Evolutionary conservation across 768 basidiomycete species (phyloP).

Genomic region (Favolaschia claudopus): DNA sequence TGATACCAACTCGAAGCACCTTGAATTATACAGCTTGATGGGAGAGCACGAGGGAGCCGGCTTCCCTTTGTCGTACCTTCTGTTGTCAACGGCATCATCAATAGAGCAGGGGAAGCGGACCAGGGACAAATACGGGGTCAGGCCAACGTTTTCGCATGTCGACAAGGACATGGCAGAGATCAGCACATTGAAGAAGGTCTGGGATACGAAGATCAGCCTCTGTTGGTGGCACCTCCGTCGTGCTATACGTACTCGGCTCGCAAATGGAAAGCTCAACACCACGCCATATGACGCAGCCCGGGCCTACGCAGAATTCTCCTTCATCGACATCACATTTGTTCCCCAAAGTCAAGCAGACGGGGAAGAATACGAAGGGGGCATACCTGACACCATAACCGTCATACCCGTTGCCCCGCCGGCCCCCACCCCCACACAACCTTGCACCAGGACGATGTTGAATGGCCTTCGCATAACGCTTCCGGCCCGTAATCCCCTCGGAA

Average conservation of each 20-base stretch:
- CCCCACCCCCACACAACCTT: too few relatives aligned
- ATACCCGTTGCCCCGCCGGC: too few relatives aligned
- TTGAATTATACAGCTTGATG: slow-evolving; percentile 23
- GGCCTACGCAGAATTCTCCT: neutral
- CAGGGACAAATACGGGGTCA: neutral
- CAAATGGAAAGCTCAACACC: slow-evolving; percentile 6
- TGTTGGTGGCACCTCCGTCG: slow-evolving; percentile 10
- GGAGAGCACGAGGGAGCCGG: slow-evolving; percentile 27
- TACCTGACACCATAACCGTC: too few relatives aligned
- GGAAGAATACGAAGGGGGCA: slow-evolving; percentile 11
- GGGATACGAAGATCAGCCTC: too few relatives aligned
- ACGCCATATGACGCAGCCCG: slow-evolving; percentile 7
- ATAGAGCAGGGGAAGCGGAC: slow-evolving; percentile 19
- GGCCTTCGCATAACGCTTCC: too few relatives aligned
- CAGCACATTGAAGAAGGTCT: neutral
- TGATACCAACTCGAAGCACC: slow-evolving; percentile 16
- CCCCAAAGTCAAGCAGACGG: too few relatives aligned
- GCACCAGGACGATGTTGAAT: too few relatives aligned
- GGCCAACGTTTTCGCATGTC: neutral
- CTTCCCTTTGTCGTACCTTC: slow-evolving; percentile 24
- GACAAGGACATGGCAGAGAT: neutral
- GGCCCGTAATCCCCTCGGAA: too few relatives aligned
- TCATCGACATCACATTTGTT: neutral
- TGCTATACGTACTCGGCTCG: neutral
- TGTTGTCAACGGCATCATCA: slow-evolving; percentile 25